These are phyloP conservation scores for Lichtheimia corymbifera DNA, from an alignment of 371 early-diverging fungal species.

Conservation along the genomic window DNA sequence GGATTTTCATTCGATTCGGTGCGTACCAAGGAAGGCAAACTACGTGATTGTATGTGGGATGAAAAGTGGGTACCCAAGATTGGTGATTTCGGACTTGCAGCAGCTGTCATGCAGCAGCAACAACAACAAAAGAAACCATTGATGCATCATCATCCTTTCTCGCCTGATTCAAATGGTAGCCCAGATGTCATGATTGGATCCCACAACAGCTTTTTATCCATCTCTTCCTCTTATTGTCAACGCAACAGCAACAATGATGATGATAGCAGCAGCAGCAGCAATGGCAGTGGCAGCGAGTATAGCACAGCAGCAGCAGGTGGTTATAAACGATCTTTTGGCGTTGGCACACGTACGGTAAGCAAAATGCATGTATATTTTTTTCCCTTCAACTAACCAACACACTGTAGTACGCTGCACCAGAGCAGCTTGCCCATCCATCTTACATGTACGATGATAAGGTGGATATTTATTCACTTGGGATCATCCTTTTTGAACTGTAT, in stretches of 20 bases:
- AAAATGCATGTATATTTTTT: neutral
- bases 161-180: neutral
- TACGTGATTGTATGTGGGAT: constrained; percentile 33
- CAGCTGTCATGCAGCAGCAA: constrained; percentile 28
- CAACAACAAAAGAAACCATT: neutral
- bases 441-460: constrained; percentile 60
- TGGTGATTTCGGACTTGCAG: constrained; percentile 89
- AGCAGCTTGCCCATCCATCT: constrained; percentile 68
- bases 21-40: constrained; percentile 6
- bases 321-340: constrained; percentile 51
- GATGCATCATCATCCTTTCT: neutral
- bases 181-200: neutral
- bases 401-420: constrained; percentile 89
- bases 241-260: constrained; percentile 3
- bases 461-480: constrained; percentile 75
- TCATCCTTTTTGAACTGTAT: constrained; percentile 73
- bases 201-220: neutral
- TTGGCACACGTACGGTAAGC: constrained; percentile 75
- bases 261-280: constrained; percentile 8
- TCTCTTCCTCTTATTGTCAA: constrained; percentile 6
- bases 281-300: neutral
- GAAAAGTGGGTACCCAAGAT: constrained; percentile 70
- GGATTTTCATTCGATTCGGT: constrained; percentile 19
- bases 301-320: constrained; percentile 3
- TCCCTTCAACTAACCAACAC: neutral